These are phyloP conservation scores for Verticillium klebahnii DNA, from an alignment of 2,329 filamentous ascomycete genomes.

Conservation along the genomic window DNA sequence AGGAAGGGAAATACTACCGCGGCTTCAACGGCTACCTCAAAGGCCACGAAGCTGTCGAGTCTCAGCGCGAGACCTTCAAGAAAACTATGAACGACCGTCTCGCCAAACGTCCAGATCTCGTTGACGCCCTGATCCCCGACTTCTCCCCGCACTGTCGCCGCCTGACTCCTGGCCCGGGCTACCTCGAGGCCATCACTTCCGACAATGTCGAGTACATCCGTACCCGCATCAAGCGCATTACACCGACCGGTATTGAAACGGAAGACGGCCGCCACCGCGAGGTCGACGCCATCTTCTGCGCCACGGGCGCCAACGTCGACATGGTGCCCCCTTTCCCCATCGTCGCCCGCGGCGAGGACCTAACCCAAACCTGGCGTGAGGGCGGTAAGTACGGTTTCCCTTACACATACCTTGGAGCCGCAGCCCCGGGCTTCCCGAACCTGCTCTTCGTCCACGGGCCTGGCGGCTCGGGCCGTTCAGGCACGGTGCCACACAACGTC, in stretches of 20 bases:
- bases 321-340: slow-evolving; percentile 58
- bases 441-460: slow-evolving; percentile 61
- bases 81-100: slow-evolving; percentile 51
- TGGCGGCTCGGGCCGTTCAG: slow-evolving; percentile 53
- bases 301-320: slow-evolving; percentile 61
- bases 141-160: slow-evolving; percentile 62
- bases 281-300: slow-evolving; percentile 63
- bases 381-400: slow-evolving; percentile 56
- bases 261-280: slow-evolving; percentile 50
- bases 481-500: slow-evolving; percentile 62
- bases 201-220: slow-evolving; percentile 60
- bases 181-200: slow-evolving; percentile 59
- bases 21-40: slow-evolving; percentile 51
- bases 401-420: slow-evolving; percentile 62
- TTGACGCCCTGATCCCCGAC: slow-evolving; percentile 53
- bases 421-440: slow-evolving; percentile 63
- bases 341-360: slow-evolving; percentile 45
- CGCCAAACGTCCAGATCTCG: slow-evolving; percentile 48
- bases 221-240: slow-evolving; percentile 53
- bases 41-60: slow-evolving; percentile 42
- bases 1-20: slow-evolving; percentile 60
- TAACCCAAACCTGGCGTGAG: slow-evolving; percentile 52
- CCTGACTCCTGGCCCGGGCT: slow-evolving; percentile 62
- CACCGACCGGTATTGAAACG: slow-evolving; percentile 54
- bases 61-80: slow-evolving; percentile 40